A percentile compares a stretch with the other conserved stretches of the same genome.
phyloP scores from a whole-genome alignment of 1,284 basidiomycete species.

The Cryptococcus sp. region DNA sequence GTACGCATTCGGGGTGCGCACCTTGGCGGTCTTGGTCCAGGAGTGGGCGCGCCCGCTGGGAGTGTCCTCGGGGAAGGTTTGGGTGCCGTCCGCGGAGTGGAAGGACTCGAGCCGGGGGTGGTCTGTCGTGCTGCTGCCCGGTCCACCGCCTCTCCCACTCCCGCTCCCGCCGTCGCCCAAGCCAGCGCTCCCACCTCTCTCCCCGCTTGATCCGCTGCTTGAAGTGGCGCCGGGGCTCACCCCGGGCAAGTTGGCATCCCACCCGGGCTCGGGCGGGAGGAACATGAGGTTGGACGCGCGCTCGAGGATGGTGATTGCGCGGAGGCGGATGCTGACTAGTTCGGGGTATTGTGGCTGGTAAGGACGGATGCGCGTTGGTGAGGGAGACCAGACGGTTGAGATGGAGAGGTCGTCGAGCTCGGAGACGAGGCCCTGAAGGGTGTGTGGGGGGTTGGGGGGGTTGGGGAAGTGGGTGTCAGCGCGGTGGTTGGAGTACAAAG shows the following conservation, averaged over 20 bases:
- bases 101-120: too few species aligned
- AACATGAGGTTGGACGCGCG: conserved; percentile 41
- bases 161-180: background rate
- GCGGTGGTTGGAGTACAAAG: background rate
- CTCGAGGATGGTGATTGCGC: conserved; percentile 32
- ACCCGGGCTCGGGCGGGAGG: conserved; percentile 33
- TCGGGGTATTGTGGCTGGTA: conserved; percentile 20
- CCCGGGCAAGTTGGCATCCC: conserved; percentile 9
- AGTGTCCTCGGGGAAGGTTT: too few species aligned
- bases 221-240: background rate
- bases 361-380: background rate
- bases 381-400: conserved; percentile 18
- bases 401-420: conserved; percentile 30
- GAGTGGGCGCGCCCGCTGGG: too few species aligned
- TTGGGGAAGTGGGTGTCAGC: too few species aligned
- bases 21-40: conserved; percentile 28
- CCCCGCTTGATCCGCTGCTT: background rate
- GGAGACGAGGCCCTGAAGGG: conserved; percentile 33
- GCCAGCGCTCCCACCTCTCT: background rate
- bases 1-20: conserved; percentile 38
- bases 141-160: background rate
- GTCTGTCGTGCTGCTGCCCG: conserved; percentile 1
- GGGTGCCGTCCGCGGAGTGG: too few species aligned
- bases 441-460: too few species aligned
- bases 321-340: conserved; percentile 26